phyloP scores from a whole-genome alignment of 2,329 filamentous ascomycete species.

The Claviceps citrina region DNA sequence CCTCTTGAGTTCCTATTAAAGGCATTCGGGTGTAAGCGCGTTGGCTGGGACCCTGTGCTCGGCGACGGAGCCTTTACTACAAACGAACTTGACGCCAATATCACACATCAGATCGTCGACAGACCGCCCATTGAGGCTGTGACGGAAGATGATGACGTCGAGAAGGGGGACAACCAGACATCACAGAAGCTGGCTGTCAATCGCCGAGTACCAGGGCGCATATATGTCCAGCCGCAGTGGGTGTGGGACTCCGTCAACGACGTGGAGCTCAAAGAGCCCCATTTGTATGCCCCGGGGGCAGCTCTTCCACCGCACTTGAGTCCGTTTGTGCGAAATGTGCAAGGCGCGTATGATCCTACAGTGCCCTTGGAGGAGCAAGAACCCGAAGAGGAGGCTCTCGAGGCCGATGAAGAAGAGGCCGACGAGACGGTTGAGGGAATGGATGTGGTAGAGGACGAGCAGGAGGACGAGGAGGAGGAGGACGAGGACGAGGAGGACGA shows the following conservation, averaged over 20 bases:
- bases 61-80: constrained; percentile 87
- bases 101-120: constrained; percentile 95
- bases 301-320: constrained; percentile 87
- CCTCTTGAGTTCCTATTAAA: constrained; percentile 86
- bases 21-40: constrained; percentile 86
- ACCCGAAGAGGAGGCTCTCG: constrained; percentile 68
- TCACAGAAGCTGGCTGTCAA: constrained; percentile 43
- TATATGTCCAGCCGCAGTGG: constrained; percentile 95
- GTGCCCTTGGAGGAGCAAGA: constrained; percentile 76
- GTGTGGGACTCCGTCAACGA: constrained; percentile 96
- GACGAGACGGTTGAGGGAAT: constrained; percentile 55
- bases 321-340: constrained; percentile 79
- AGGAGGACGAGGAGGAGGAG: constrained; percentile 25
- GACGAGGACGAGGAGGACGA: constrained; percentile 26
- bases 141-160: constrained; percentile 31
- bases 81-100: constrained; percentile 70
- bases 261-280: constrained; percentile 70
- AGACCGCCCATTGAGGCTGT: constrained; percentile 57
- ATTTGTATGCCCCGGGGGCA: constrained; percentile 79
- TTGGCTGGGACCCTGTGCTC: constrained; percentile 85
- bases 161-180: constrained; percentile 43
- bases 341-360: constrained; percentile 84
- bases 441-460: constrained; percentile 37
- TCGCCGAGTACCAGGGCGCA: constrained; percentile 73
- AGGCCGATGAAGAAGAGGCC: constrained; percentile 40